phyloP scores from a whole-genome alignment of 306 rosid species.

The cucumber (Cucumis sativus) region DNA sequence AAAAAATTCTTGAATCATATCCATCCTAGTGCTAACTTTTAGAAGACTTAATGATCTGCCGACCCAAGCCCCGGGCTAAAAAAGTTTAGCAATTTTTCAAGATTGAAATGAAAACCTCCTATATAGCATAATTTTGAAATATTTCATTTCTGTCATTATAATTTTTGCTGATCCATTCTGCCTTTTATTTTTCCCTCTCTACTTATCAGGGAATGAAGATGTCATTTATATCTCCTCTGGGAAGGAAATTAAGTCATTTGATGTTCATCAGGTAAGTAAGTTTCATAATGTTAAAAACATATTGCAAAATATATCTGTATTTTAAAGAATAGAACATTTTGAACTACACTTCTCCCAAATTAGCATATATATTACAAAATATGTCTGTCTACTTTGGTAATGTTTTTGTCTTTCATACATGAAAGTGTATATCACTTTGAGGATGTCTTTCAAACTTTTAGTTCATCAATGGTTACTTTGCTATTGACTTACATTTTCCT shows the following conservation, averaged over 20 bases:
- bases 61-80: background rate
- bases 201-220: conserved; percentile 71
- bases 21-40: background rate
- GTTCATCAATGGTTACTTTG: background rate
- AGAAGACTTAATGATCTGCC: background rate
- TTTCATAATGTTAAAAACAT: background rate
- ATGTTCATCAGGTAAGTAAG: conserved; percentile 63
- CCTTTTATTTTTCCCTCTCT: conserved; percentile 2
- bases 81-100: background rate
- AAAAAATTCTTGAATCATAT: background rate
- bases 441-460: background rate
- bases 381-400: background rate
- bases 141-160: background rate
- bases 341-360: background rate
- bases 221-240: conserved; percentile 57
- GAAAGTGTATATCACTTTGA: background rate
- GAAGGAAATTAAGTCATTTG: conserved; percentile 78
- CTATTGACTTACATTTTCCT: background rate
- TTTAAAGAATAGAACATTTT: background rate
- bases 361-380: background rate
- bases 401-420: background rate
- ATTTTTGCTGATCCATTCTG: conserved; percentile 5
- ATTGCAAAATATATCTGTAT: background rate
- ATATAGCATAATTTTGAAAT: background rate
- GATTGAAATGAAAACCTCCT: background rate